These are phyloP conservation scores for Coemansia pectinata DNA, from an alignment of 192 early-diverging fungal species.

Conservation along the genomic window DNA sequence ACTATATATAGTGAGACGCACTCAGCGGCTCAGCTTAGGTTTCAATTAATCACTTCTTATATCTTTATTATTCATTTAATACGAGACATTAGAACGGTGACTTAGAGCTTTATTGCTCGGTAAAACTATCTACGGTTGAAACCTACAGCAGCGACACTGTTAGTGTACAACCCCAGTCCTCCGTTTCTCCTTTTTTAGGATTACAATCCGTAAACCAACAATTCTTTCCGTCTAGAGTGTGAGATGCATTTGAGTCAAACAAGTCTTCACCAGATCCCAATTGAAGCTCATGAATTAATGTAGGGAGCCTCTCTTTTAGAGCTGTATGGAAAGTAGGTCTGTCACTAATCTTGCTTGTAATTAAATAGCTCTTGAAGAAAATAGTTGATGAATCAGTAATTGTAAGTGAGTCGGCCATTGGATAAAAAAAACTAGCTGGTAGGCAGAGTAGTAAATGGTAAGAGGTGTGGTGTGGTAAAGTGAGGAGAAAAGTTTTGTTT, in stretches of 20 bases:
- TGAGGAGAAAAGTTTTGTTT: background rate
- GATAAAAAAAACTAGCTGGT: background rate
- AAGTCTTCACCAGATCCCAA: too few relatives aligned
- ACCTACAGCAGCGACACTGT: too few relatives aligned
- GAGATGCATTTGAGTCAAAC: background rate
- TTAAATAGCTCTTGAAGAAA: background rate
- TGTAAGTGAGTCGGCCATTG: background rate
- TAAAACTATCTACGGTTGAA: too few relatives aligned
- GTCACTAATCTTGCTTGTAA: too few relatives aligned
- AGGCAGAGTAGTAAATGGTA: background rate
- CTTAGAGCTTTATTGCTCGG: too few relatives aligned
- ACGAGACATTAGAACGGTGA: too few relatives aligned
- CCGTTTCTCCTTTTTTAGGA: background rate
- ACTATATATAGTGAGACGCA: too few relatives aligned
- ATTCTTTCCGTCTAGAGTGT: background rate
- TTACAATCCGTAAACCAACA: background rate
- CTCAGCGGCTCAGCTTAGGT: too few relatives aligned
- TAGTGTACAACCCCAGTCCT: background rate
- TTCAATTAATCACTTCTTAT: too few relatives aligned
- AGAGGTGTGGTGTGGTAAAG: background rate
- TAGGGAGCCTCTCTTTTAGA: background rate
- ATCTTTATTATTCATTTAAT: too few relatives aligned
- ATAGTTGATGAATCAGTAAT: background rate
- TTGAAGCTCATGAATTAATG: too few relatives aligned
- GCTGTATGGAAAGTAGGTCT: background rate